Percentiles rank a stretch among this genome's conserved stretches.
Evolutionary conservation across 2,329 filamentous ascomycete genomes (phyloP).

Genomic region (Xylaria polymorpha): DNA sequence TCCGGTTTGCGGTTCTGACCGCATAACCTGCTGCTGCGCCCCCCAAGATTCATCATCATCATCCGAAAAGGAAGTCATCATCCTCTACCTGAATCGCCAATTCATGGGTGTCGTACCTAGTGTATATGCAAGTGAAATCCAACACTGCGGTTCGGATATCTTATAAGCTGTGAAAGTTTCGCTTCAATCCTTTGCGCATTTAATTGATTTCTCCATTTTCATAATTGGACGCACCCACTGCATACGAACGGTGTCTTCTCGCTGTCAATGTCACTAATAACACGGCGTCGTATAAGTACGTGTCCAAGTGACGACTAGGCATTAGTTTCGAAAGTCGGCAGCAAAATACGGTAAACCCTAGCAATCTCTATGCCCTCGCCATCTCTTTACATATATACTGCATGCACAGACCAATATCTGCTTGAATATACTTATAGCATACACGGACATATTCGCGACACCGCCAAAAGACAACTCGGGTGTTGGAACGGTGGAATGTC

Average conservation of each 20-base stretch:
- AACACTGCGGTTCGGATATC: background rate
- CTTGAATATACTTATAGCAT: slow-evolving; percentile 12
- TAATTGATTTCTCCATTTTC: background rate
- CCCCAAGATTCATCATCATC: slow-evolving; percentile 36
- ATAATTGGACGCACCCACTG: background rate
- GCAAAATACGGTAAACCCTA: slow-evolving; percentile 4
- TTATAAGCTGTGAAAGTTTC: slow-evolving; percentile 5
- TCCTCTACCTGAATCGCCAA: slow-evolving; percentile 11
- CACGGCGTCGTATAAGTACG: slow-evolving; percentile 3
- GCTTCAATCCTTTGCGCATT: background rate
- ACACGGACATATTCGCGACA: background rate
- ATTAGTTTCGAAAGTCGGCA: slow-evolving; percentile 27
- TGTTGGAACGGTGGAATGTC: slow-evolving; percentile 16
- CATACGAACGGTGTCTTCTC: background rate
- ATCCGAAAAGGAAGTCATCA: slow-evolving; percentile 32
- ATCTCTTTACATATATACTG: background rate
- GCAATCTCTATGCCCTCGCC: background rate
- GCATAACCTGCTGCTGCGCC: slow-evolving; percentile 36
- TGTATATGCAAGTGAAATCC: background rate
- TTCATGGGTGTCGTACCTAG: background rate
- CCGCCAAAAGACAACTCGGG: slow-evolving; percentile 8
- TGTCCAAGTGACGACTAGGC: background rate
- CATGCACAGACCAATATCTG: slow-evolving; percentile 5
- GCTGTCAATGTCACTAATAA: background rate
- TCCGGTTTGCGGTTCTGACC: slow-evolving; percentile 21